Conservation (phyloP, 208 protist species). For the Leishmania gerbilli region DNA sequence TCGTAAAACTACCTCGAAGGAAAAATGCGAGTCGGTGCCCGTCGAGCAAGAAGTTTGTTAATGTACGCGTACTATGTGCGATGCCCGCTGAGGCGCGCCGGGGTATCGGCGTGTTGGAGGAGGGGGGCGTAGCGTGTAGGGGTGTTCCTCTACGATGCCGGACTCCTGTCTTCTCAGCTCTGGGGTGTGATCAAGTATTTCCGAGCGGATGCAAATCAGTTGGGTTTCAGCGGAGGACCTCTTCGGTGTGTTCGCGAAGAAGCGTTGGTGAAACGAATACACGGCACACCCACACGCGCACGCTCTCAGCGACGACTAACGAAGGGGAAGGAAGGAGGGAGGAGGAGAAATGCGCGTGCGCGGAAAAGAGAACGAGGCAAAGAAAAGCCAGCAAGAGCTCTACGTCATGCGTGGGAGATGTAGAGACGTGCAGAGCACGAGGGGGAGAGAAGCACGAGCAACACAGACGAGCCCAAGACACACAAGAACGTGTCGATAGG, state of each 20-base stretch:
- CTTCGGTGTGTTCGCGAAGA: not conserved
- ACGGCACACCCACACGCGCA: not conserved
- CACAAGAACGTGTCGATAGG: not conserved
- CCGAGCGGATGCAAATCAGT: not conserved
- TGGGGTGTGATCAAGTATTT: not conserved
- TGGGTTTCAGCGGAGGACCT: not conserved
- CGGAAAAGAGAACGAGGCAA: not conserved
- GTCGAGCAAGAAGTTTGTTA: not conserved
- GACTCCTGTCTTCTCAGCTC: not conserved
- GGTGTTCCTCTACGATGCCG: not conserved
- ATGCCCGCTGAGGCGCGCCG: too few species aligned
- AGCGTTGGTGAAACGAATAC: too few species aligned
- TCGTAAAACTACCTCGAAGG: not conserved
- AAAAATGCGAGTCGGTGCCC: not conserved
- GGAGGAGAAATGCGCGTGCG: not conserved
- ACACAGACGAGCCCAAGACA: not conserved
- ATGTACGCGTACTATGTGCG: not conserved
- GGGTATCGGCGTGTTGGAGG: not conserved
- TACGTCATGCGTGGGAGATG: not conserved
- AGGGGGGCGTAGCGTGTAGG: not conserved
- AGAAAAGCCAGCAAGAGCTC: not conserved
- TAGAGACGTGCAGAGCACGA: conserved; percentile 3
- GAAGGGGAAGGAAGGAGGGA: not conserved
- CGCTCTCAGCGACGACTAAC: not conserved
- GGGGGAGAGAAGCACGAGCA: not conserved